Evolutionary conservation across 768 basidiomycete genomes (phyloP).

Genomic region (Cyclocybe cylindracea): DNA sequence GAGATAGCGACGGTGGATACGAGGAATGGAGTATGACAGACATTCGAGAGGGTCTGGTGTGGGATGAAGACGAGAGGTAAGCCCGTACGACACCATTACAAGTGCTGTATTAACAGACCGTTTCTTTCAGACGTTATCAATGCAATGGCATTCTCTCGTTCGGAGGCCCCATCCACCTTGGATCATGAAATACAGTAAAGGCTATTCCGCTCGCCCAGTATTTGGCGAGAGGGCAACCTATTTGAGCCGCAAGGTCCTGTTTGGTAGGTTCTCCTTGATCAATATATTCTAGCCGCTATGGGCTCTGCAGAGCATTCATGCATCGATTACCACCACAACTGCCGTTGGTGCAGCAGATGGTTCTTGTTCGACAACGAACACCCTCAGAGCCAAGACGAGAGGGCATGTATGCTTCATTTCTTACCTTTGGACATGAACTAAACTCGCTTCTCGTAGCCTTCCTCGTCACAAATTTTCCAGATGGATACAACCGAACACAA

Average conservation of each 20-base stretch:
- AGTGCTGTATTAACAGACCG: neutral
- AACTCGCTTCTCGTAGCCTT: constrained; percentile 49
- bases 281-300: too few species aligned
- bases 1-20: constrained; percentile 71
- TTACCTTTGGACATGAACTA: neutral
- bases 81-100: neutral
- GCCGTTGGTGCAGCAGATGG: constrained; percentile 87
- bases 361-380: constrained; percentile 71
- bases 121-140: constrained; percentile 63
- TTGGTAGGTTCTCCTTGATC: constrained; percentile 52
- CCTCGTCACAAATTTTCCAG: constrained; percentile 80
- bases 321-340: constrained; percentile 87
- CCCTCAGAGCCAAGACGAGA: constrained; percentile 60
- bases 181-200: constrained; percentile 86
- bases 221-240: constrained; percentile 75
- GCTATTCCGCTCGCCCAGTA: constrained; percentile 73
- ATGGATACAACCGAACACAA: constrained; percentile 84
- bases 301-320: constrained; percentile 55
- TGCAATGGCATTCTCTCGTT: constrained; percentile 67
- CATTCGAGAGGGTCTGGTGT: constrained; percentile 67
- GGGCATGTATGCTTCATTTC: constrained; percentile 55
- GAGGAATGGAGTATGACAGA: constrained; percentile 83
- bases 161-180: constrained; percentile 66
- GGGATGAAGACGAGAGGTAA: constrained; percentile 76
- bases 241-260: constrained; percentile 78